Evolutionary conservation across 2,329 filamentous ascomycete species (phyloP).

Genomic region (Eutypa lata): DNA sequence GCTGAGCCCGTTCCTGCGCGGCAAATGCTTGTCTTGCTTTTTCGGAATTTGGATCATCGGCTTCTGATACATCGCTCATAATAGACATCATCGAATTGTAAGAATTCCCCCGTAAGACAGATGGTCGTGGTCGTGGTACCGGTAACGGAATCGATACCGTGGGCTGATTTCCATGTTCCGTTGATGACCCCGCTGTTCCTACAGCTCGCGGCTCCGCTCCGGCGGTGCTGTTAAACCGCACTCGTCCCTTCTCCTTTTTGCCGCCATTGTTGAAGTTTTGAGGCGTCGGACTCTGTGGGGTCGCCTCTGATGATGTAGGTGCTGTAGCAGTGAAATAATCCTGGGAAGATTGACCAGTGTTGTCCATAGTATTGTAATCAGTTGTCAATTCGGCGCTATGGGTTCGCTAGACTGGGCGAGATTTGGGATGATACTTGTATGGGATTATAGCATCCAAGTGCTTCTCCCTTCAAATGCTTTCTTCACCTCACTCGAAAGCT

Average conservation of each 20-base stretch:
- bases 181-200: constrained; percentile 9
- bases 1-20: constrained; percentile 40
- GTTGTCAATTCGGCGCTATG: background rate
- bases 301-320: constrained; percentile 1
- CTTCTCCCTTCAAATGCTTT: too few relatives aligned
- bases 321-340: background rate
- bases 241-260: constrained; percentile 44
- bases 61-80: constrained; percentile 24
- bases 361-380: background rate
- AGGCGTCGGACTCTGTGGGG: constrained; percentile 13
- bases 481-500: too few relatives aligned
- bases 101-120: constrained; percentile 40
- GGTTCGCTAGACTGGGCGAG: background rate
- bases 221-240: constrained; percentile 47
- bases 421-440: too few relatives aligned
- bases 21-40: constrained; percentile 35
- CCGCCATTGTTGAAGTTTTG: constrained; percentile 9
- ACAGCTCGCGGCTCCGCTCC: constrained; percentile 26
- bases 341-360: background rate
- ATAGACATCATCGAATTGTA: constrained; percentile 33
- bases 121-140: constrained; percentile 34
- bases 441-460: too few relatives aligned
- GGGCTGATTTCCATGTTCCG: constrained; percentile 15
- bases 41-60: constrained; percentile 20
- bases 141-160: constrained; percentile 9